These are phyloP conservation scores for Casuarina glauca DNA, from an alignment of 306 rosid species.

Conservation along the genomic window DNA sequence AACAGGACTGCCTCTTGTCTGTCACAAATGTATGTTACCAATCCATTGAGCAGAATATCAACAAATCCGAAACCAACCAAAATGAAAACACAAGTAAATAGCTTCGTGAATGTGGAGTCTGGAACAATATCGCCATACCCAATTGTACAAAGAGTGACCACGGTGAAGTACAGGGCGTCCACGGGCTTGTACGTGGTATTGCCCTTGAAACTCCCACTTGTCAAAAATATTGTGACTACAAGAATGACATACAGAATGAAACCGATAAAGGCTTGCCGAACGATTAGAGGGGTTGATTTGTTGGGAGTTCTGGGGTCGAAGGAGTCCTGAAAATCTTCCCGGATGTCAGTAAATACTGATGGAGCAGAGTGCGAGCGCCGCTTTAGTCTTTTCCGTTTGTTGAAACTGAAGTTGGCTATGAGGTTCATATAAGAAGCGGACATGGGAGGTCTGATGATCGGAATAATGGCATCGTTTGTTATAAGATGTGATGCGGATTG, in stretches of 20 bases:
- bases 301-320: constrained; percentile 25
- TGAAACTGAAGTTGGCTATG: constrained; percentile 42
- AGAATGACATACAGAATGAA: constrained; percentile 40
- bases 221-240: constrained; percentile 46
- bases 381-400: constrained; percentile 29
- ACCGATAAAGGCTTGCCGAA: constrained; percentile 41
- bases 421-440: constrained; percentile 41
- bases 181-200: constrained; percentile 38
- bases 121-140: constrained; percentile 87
- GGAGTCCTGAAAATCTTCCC: constrained; percentile 21
- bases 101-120: constrained; percentile 50
- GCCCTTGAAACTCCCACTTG: constrained; percentile 47
- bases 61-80: constrained; percentile 64
- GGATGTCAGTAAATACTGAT: constrained; percentile 33
- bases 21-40: constrained; percentile 66
- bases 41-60: constrained; percentile 53
- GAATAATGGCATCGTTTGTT: constrained; percentile 40
- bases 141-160: constrained; percentile 70
- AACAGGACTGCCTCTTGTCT: constrained; percentile 54
- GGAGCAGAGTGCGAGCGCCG: constrained; percentile 66
- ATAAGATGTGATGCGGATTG: constrained; percentile 31
- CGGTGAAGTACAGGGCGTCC: constrained; percentile 65
- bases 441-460: constrained; percentile 33
- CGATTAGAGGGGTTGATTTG: constrained; percentile 32
- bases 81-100: constrained; percentile 60